Conservation (phyloP, 2,329 filamentous ascomycete genomes). For the Cladosporium austrohemisphaericum region DNA sequence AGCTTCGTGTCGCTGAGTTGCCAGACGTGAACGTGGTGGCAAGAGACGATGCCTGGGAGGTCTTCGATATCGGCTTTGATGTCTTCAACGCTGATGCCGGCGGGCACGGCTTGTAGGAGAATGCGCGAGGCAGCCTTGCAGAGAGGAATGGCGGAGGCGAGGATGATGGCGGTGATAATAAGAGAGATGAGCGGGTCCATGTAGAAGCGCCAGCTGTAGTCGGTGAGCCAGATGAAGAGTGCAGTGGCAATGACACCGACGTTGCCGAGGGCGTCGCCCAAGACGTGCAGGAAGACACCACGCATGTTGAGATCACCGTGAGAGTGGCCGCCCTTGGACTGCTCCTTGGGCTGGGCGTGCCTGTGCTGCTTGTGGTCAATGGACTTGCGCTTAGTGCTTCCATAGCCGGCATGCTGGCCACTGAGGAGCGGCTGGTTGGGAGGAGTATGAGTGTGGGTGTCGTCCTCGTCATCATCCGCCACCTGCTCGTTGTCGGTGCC, state of each 20-base stretch:
- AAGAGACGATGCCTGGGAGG: conserved; percentile 80
- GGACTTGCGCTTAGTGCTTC: conserved; percentile 28
- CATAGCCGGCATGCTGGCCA: conserved; percentile 31
- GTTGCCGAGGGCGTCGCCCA: conserved; percentile 82
- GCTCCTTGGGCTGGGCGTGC: conserved; percentile 71
- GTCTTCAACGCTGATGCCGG: conserved; percentile 81
- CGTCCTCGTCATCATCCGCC: conserved; percentile 31
- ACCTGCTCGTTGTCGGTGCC: conserved; percentile 52
- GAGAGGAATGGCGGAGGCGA: conserved; percentile 71
- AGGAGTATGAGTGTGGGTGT: conserved; percentile 29
- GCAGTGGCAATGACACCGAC: conserved; percentile 80
- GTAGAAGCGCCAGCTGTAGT: conserved; percentile 77
- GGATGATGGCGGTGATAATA: conserved; percentile 78
- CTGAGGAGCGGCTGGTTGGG: conserved; percentile 31
- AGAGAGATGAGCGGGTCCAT: conserved; percentile 89
- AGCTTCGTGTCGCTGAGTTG: conserved; percentile 93
- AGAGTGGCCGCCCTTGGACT: conserved; percentile 58
- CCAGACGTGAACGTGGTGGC: conserved; percentile 97
- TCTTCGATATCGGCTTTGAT: conserved; percentile 87
- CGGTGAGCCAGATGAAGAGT: conserved; percentile 85
- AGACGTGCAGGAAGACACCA: conserved; percentile 65
- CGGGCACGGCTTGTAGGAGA: conserved; percentile 87
- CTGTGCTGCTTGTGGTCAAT: conserved; percentile 59
- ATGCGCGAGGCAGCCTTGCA: conserved; percentile 80
- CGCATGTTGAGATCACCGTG: conserved; percentile 93